Evolutionary conservation across 441 rosid genomes (phyloP).

Genomic region (Cnidoscolus chayamansa): DNA sequence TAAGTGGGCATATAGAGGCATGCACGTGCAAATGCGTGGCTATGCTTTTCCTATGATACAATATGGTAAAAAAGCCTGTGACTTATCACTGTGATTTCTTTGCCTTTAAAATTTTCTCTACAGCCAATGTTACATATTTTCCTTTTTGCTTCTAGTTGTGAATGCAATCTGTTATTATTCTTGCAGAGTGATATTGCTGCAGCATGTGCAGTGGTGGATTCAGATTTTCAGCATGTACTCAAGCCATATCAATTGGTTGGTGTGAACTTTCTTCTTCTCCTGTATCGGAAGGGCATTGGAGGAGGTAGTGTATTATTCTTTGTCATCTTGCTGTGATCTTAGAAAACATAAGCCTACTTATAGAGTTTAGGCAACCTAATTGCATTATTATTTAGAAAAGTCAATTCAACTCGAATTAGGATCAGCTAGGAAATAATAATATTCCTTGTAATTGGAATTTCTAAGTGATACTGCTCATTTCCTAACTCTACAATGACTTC

Average conservation of each 20-base stretch:
- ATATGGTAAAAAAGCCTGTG: slow-evolving; percentile 4
- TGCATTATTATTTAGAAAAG: too few relatives aligned
- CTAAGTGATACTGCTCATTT: too few relatives aligned
- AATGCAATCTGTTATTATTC: slow-evolving; percentile 15
- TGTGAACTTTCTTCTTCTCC: slow-evolving; percentile 87
- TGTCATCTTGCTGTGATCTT: too few relatives aligned
- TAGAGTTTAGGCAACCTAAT: too few relatives aligned
- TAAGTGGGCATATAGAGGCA: slow-evolving; percentile 9
- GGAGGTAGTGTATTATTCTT: slow-evolving; percentile 57
- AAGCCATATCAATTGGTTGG: slow-evolving; percentile 82
- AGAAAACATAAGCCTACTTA: too few relatives aligned
- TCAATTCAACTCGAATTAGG: too few relatives aligned
- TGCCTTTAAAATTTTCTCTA: not conserved
- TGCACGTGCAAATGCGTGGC: slow-evolving; percentile 12
- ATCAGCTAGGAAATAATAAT: too few relatives aligned
- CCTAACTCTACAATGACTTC: not conserved
- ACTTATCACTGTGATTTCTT: slow-evolving; percentile 1
- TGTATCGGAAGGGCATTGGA: slow-evolving; percentile 74
- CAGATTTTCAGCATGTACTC: slow-evolving; percentile 80
- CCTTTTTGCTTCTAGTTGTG: not conserved
- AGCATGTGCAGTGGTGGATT: slow-evolving; percentile 56
- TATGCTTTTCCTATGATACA: not conserved
- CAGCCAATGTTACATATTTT: not conserved
- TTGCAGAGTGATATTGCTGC: slow-evolving; percentile 63
- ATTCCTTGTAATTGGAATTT: too few relatives aligned